These are phyloP conservation scores for Russula olivacea DNA, from an alignment of 768 basidiomycete genomes.

Conservation along the genomic window DNA sequence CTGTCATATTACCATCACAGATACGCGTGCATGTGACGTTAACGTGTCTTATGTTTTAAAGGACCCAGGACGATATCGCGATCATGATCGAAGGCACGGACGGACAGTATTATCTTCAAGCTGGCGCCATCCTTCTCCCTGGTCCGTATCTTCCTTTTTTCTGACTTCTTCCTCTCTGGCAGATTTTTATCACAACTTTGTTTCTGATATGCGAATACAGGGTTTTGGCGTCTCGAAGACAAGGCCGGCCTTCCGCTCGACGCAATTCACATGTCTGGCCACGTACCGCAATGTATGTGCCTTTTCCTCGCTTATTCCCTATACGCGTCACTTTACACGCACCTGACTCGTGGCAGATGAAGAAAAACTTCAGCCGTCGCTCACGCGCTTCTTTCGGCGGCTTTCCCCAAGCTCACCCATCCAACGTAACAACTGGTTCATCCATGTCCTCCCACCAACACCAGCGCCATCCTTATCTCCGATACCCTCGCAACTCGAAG, in stretches of 20 bases:
- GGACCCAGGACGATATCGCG: constrained; percentile 26
- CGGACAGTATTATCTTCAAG: constrained; percentile 69
- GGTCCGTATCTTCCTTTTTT: constrained; percentile 36
- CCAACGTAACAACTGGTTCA: constrained; percentile 60
- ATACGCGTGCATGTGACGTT: constrained; percentile 28
- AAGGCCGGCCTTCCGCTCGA: constrained; percentile 69
- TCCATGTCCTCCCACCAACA: constrained; percentile 37
- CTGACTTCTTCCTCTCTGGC: background rate
- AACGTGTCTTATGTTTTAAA: background rate
- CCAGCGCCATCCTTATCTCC: background rate
- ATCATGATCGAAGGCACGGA: constrained; percentile 45
- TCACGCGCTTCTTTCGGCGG: constrained; percentile 66
- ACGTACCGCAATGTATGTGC: constrained; percentile 65
- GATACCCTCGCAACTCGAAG: constrained; percentile 40
- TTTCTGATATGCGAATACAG: constrained; percentile 32
- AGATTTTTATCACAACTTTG: background rate
- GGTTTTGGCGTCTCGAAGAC: constrained; percentile 71
- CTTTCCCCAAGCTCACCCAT: constrained; percentile 64
- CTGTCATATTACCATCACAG: background rate
- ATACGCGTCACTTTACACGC: background rate
- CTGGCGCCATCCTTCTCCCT: constrained; percentile 59
- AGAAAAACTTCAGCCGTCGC: constrained; percentile 55
- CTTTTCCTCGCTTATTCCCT: background rate
- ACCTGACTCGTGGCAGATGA: constrained; percentile 37
- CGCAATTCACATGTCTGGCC: constrained; percentile 63